phyloP scores from a whole-genome alignment of 805 yeast species.

The Wickerhamomyces canadensis region DNA sequence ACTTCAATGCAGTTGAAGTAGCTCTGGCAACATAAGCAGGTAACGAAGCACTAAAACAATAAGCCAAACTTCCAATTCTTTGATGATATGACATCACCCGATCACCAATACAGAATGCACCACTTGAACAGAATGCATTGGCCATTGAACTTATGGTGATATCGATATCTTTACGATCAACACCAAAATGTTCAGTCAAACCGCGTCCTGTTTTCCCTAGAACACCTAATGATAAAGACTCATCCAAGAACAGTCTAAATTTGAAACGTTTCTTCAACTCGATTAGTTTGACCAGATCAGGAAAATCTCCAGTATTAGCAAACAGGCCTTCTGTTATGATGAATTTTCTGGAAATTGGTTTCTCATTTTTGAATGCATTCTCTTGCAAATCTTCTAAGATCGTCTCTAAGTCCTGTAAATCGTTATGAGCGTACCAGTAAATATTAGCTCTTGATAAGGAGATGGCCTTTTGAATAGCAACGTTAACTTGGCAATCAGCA shows the following conservation, averaged over 20 bases:
- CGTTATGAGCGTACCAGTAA: conserved; percentile 73
- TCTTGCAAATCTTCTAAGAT: conserved; percentile 45
- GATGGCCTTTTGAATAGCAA: conserved; percentile 84
- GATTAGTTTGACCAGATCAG: conserved; percentile 61
- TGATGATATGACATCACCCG: conserved; percentile 84
- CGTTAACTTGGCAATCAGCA: conserved; percentile 72
- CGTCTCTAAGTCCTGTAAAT: conserved; percentile 73
- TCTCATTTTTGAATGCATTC: conserved; percentile 32
- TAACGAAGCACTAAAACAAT: conserved; percentile 89
- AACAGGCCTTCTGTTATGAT: conserved; percentile 89
- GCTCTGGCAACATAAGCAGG: conserved; percentile 86
- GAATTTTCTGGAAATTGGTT: conserved; percentile 82
- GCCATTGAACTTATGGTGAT: conserved; percentile 88
- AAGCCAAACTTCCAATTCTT: conserved; percentile 83
- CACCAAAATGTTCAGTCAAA: conserved; percentile 62
- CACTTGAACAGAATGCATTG: conserved; percentile 73
- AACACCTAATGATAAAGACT: conserved; percentile 79
- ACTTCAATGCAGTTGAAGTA: conserved; percentile 46
- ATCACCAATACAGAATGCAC: conserved; percentile 91
- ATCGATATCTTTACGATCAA: conserved; percentile 63
- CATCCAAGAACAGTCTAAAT: conserved; percentile 84
- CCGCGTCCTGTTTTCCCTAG: conserved; percentile 86
- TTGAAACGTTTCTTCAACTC: conserved; percentile 77
- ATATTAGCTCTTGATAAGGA: conserved; percentile 82
- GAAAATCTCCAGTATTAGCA: conserved; percentile 75